Conservation (phyloP, 257 asterid species). For the Gentiana dahurica region DNA sequence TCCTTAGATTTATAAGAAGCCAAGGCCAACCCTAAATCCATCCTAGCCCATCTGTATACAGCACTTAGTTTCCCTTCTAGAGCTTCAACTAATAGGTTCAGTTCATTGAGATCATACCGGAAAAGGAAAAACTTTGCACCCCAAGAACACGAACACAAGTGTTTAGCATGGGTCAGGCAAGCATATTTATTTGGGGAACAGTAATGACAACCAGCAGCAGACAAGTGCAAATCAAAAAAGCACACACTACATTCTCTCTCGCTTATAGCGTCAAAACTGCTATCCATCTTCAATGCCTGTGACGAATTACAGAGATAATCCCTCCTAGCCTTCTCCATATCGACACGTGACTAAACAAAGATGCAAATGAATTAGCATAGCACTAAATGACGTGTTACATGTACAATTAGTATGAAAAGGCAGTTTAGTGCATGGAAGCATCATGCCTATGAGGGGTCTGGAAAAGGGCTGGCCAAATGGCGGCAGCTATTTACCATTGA, state of each 20-base stretch:
- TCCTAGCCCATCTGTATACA: slow-evolving; percentile 33
- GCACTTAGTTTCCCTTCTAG: slow-evolving; percentile 50
- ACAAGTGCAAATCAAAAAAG: slow-evolving; percentile 55
- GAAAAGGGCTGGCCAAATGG: neutral
- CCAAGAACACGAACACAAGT: slow-evolving; percentile 59
- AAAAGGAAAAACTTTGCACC: slow-evolving; percentile 25
- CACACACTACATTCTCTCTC: slow-evolving; percentile 62
- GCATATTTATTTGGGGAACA: slow-evolving; percentile 56
- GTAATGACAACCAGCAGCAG: slow-evolving; percentile 39
- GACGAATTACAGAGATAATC: slow-evolving; percentile 34
- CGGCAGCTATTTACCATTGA: neutral
- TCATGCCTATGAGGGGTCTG: neutral
- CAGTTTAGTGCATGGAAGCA: neutral
- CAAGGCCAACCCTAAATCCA: slow-evolving; percentile 84
- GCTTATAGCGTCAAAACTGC: slow-evolving; percentile 15
- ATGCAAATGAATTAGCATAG: neutral
- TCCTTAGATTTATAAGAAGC: slow-evolving; percentile 72
- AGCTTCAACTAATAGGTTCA: slow-evolving; percentile 54
- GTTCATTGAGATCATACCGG: slow-evolving; percentile 33
- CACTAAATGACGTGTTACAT: too few relatives aligned
- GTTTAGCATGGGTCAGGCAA: slow-evolving; percentile 54
- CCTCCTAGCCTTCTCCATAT: slow-evolving; percentile 37
- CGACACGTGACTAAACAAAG: slow-evolving; percentile 40
- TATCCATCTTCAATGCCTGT: slow-evolving; percentile 25
- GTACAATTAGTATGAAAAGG: too few relatives aligned